phyloP scores from a whole-genome alignment of 441 rosid genomes.

The Lepidium campestre region DNA sequence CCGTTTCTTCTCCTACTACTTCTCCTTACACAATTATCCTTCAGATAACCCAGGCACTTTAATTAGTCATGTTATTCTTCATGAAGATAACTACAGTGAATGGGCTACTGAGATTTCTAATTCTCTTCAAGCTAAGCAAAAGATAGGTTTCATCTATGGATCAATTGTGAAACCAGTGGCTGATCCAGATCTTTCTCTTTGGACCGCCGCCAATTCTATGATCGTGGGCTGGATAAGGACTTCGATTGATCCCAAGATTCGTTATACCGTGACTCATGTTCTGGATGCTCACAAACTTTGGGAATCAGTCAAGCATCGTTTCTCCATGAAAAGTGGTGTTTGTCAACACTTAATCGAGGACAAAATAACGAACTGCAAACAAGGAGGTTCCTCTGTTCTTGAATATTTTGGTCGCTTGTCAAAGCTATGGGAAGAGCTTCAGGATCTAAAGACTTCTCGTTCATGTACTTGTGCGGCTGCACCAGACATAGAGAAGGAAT shows the following conservation, averaged over 20 bases:
- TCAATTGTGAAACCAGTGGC: background rate
- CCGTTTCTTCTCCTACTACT: background rate
- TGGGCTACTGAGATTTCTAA: background rate
- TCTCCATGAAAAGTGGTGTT: too few species aligned
- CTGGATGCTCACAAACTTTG: too few species aligned
- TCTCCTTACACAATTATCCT: background rate
- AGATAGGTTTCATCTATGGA: background rate
- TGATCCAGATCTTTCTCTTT: rapidly evolving
- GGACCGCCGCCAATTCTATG: background rate
- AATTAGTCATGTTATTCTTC: background rate
- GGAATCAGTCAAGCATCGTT: too few species aligned
- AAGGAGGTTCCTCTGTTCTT: too few species aligned
- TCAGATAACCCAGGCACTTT: background rate
- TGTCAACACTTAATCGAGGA: too few species aligned
- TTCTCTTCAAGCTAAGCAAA: background rate
- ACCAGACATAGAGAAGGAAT: too few species aligned
- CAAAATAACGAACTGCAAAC: too few species aligned
- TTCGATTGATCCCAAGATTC: background rate
- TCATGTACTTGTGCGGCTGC: too few species aligned
- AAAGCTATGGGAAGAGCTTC: too few species aligned
- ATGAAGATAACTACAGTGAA: background rate
- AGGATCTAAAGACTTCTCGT: too few species aligned
- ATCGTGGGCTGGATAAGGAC: background rate
- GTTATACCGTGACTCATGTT: background rate
- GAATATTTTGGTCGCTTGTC: too few species aligned